Evolutionary conservation across 768 basidiomycete genomes (phyloP).

Genomic region (Mycena vulgaris): DNA sequence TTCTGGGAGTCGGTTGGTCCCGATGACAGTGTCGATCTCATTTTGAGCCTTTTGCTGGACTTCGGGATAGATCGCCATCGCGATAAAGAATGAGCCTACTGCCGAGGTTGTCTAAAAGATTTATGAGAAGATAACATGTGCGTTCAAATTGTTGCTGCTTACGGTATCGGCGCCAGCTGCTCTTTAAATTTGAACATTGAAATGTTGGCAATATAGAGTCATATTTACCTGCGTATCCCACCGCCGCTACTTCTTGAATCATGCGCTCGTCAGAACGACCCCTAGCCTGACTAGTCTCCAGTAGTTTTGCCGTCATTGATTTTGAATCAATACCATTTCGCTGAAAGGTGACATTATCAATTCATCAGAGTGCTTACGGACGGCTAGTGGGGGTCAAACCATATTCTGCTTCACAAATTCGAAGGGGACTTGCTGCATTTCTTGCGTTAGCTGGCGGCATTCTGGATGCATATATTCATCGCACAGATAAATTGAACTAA

Average conservation of each 20-base stretch:
- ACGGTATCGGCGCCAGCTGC: constrained; percentile 41
- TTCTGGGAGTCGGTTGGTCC: constrained; percentile 45
- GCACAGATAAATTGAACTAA: not conserved
- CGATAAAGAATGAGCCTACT: constrained; percentile 44
- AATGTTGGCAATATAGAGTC: constrained; percentile 43
- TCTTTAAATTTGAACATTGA: not conserved
- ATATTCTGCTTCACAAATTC: constrained; percentile 23
- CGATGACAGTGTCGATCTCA: constrained; percentile 49
- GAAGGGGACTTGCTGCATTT: constrained; percentile 26
- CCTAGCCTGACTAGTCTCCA: constrained; percentile 12
- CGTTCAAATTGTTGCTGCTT: not conserved
- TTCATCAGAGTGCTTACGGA: no score
- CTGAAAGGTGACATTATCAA: not conserved
- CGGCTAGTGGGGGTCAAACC: not conserved
- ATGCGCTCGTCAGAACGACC: constrained; percentile 31
- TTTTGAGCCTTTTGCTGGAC: constrained; percentile 45
- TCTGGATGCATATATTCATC: no score
- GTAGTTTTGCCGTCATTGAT: constrained; percentile 29
- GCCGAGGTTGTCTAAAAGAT: constrained; percentile 45
- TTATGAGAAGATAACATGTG: not conserved
- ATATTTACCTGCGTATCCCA: constrained; percentile 48
- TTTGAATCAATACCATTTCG: constrained; percentile 6
- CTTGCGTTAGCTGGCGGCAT: not conserved
- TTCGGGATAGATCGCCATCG: constrained; percentile 46
- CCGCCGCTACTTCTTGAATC: constrained; percentile 49